Evolutionary conservation across 2,329 filamentous ascomycete species (phyloP).

Genomic region (Sodiomyces alkalinus): DNA sequence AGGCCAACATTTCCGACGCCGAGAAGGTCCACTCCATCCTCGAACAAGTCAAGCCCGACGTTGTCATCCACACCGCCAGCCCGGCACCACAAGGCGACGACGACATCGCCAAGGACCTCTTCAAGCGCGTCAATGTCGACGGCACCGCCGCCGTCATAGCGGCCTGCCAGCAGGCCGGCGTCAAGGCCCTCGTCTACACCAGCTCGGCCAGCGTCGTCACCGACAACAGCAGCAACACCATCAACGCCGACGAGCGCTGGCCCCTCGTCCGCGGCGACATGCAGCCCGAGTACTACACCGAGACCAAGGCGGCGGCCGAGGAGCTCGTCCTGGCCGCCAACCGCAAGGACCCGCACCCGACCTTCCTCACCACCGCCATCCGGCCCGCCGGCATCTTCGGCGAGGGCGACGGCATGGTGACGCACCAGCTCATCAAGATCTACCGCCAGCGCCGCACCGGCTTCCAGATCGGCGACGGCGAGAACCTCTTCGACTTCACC

Average conservation of each 20-base stretch:
- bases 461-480: slow-evolving; percentile 63
- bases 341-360: slow-evolving; percentile 36
- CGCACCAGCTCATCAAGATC: slow-evolving; percentile 59
- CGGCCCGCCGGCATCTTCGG: slow-evolving; percentile 85
- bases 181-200: slow-evolving; percentile 79
- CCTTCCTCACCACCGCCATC: slow-evolving; percentile 65
- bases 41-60: slow-evolving; percentile 51
- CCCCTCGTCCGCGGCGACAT: slow-evolving; percentile 57
- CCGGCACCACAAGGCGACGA: slow-evolving; percentile 41
- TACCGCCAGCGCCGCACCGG: slow-evolving; percentile 53
- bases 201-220: slow-evolving; percentile 77
- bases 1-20: slow-evolving; percentile 62
- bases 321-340: slow-evolving; percentile 64
- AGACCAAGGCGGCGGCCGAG: slow-evolving; percentile 83
- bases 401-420: slow-evolving; percentile 66
- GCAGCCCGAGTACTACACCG: slow-evolving; percentile 72
- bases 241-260: slow-evolving; percentile 74
- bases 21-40: slow-evolving; percentile 49
- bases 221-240: slow-evolving; percentile 64
- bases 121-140: slow-evolving; percentile 75
- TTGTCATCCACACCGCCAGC: slow-evolving; percentile 84
- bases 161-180: slow-evolving; percentile 53
- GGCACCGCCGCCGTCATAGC: slow-evolving; percentile 68
- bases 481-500: slow-evolving; percentile 49
- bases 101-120: slow-evolving; percentile 42